phyloP scores from a whole-genome alignment of 1,139 yeast genomes.

The Geotrichum candidum region DNA sequence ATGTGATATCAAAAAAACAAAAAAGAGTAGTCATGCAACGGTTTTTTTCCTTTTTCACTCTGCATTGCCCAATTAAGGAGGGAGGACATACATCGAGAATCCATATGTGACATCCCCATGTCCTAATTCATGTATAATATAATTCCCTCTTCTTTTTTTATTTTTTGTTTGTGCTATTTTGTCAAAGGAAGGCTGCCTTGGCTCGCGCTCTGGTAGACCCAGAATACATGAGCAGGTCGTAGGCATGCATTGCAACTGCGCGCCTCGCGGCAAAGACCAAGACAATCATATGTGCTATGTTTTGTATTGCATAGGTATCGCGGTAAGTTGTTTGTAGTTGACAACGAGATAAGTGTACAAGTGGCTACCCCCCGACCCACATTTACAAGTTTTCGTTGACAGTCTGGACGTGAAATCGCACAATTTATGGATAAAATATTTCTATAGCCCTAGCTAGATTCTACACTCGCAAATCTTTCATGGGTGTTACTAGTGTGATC shows the following conservation, averaged over 20 bases:
- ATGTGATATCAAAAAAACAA: background rate
- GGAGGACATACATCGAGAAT: too few relatives aligned
- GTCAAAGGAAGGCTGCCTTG: background rate
- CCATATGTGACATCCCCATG: background rate
- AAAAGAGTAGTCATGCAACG: background rate
- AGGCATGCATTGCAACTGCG: background rate
- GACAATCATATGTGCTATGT: background rate
- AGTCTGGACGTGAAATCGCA: background rate
- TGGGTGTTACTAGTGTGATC: background rate
- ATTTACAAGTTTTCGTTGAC: background rate
- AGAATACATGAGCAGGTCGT: background rate
- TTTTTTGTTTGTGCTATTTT: background rate
- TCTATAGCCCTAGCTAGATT: background rate
- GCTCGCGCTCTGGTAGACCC: background rate
- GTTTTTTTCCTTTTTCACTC: background rate
- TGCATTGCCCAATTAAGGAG: background rate
- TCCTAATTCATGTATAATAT: background rate
- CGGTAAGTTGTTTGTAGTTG: background rate
- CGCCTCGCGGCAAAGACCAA: background rate
- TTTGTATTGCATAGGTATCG: background rate
- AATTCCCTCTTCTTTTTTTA: too few relatives aligned
- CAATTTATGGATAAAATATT: background rate
- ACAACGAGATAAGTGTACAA: background rate
- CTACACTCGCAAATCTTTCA: background rate
- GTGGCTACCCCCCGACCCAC: background rate